Base-by-base conservation (phyloP, 1,139 yeast species). In the Blastobotrys ciferrii region DNA sequence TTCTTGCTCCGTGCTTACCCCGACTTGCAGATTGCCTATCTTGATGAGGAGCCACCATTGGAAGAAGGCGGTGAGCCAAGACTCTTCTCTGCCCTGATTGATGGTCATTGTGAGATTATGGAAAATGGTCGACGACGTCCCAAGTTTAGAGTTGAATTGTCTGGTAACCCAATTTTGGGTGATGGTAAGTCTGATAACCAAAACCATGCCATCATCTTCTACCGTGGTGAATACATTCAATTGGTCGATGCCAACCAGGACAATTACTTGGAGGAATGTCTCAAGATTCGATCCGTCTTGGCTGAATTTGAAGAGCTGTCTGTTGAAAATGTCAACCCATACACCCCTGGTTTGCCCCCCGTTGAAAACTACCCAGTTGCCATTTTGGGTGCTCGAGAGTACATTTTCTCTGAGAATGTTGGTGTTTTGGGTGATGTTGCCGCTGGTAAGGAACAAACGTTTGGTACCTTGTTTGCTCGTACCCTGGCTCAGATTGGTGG, bases 1-100 rank as follows among this genome's bases (percentile, higher is more conserved):
- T 92, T 92, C 72, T 82, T 92, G 74, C 81, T 92, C 64, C 87
- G 98, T 74, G 98, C 98, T 64, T 92, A 92, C 74, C 98, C 98
- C 50, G 98, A 92, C 68, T 78, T 92, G 71, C 98, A 92, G 75
- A 89, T 92, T 76, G 97, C 98, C 60, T 92, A 88, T 77, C 81
- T 92, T 68, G 98, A 92, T 69, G 98, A 92, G 76, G 98, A 81
- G 64, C 83, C 85, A 46, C 84, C 86, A 46, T 74, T 85, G 64
- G 44, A 31, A 15, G 66, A 71, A 1, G 32, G 37, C 32, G 42
- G 50, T 4, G 69, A 64, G 23, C 56, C 63, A 1, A 48, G 60
- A 1, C 85, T 72, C 58, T 87, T 78, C 57, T 83, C 95, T 0
- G 77, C 83, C 33, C 64, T 85, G 50, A 73, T 86, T 33, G 87